Base-by-base conservation (phyloP, 371 early-diverging fungal genomes). In the Mortierella sp. region DNA sequence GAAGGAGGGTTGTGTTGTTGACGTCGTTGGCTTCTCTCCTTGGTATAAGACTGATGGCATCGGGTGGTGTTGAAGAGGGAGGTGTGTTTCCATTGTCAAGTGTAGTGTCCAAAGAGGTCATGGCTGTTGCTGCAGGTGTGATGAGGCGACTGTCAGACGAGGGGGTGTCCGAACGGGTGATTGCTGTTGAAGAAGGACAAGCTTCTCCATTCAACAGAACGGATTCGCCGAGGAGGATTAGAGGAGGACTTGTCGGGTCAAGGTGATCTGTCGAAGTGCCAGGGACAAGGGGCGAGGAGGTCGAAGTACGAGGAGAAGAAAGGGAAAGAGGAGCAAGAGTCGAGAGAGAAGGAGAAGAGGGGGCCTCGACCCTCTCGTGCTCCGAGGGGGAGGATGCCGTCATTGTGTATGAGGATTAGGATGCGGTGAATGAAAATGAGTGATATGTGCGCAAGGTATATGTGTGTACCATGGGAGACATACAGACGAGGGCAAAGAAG, bases 361-460 rank as follows among this genome's bases (percentile, higher is more conserved):
- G 21, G 19, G 19, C 34, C 37, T 64, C 64, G 37, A 37, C 37
- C 8, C 9, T 19, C 8, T 64, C 37, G 64, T 9, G 34, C 64
- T 37, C 64, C 64, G 64, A 64, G 64, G 64, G 37, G 31, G 64
- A 64, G 9, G 16, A 31, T 37, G 64, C 64, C 64, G 40, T 64
- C 64, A 64, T 31, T 64, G n/a, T 64, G 43, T 31, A 19, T 34
- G n/a, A 34, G 14, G 8, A 31, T 37, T 40, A 64, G 26, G n/a
- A 31, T 59, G 59, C 59, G 59, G 59, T 31, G 59, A 31, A 59
- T 31, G 59, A 57, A 55, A 55, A 55, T 11, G 26, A 31, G 31
- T 14, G 26, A 14, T 14, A 59, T 31, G 4, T 57, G 2, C 11
- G 28, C 57, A 57, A 28, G 57, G 57, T 28, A 57, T 9, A 43